A percentile compares a stretch with the other conserved stretches of the same genome.
Conservation (phyloP, 2,329 filamentous ascomycete species). For the Eurotiales sp. region DNA sequence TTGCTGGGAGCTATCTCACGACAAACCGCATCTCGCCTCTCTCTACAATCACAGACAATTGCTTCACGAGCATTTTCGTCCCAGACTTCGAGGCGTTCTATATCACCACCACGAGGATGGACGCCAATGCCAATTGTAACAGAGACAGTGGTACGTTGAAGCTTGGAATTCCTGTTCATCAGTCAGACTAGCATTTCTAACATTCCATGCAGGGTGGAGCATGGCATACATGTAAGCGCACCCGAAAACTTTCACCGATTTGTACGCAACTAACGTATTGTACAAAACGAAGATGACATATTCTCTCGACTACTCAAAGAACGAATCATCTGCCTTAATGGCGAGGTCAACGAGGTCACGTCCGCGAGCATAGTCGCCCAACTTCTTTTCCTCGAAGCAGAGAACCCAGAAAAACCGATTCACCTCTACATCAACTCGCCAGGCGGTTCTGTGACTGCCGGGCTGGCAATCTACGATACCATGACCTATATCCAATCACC, state of each 20-base stretch:
- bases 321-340: conserved; percentile 91
- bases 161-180: background rate
- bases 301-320: conserved; percentile 81
- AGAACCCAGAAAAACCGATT: conserved; percentile 90
- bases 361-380: conserved; percentile 95
- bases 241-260: conserved; percentile 12
- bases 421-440: conserved; percentile 98
- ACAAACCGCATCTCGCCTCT: background rate
- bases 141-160: conserved; percentile 52
- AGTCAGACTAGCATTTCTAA: background rate
- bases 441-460: conserved; percentile 85
- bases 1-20: background rate
- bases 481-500: conserved; percentile 95
- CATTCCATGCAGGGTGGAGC: conserved; percentile 61
- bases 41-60: background rate
- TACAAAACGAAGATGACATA: conserved; percentile 61
- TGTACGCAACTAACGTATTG: conserved; percentile 1
- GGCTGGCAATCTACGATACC: conserved; percentile 90
- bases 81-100: conserved; percentile 1
- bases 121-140: conserved; percentile 54
- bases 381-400: conserved; percentile 95
- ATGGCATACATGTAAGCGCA: conserved; percentile 68
- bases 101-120: conserved; percentile 38
- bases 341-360: conserved; percentile 81
- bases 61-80: conserved; percentile 8